Evolutionary conservation across 148 eudicot genomes (phyloP), one percentile per base, ranked within the genome.

Genomic region (Cornus controversa): DNA sequence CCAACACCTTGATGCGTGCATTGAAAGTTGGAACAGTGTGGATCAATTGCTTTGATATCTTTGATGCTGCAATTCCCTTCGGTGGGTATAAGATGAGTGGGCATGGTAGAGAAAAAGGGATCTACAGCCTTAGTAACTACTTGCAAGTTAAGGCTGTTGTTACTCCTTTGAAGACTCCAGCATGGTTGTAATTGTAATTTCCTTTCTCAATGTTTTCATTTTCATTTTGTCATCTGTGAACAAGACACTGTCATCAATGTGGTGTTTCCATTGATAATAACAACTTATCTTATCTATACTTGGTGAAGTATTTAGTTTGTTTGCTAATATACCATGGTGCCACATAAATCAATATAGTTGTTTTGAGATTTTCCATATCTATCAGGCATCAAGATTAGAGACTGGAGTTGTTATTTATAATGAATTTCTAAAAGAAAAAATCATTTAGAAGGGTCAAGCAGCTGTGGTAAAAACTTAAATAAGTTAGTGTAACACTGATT

Each of bases 21-120:
- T 76, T 91, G 65, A 83, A 69, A 77, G 92, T 82, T 18, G 94
- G 94, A 63, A 89, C 92, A 0, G 91, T 91, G 23, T 89, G 91
- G 91, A 74, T 91, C 9, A 91, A 89, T 75, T 89, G 94, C 77
- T 91, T 80, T 53, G 91, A 87, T 45, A 45, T 84, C 13, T 87
- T 89, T 53, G 91, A 87, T 66, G 92, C 91, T 28, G 85, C 87
- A 26, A 87, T 91, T 3, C 94, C 94, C 1, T 89, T 91, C 66
- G 92, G 92, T 1, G 94, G 94, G 68, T 91, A 89, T 81, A 90
- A 90, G 82, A 85, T 87, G 92, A 90, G 94, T 28, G 94, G 94
- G 25, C 80, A 78, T 10, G 94, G 94, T 0, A 87, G 92, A 66
- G 94, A 89, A 77, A 90, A 87, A 81, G 90, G 91, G 2, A 74